Conservation (phyloP, 1,284 basidiomycete species). For the Malassezia yamatoensis region DNA sequence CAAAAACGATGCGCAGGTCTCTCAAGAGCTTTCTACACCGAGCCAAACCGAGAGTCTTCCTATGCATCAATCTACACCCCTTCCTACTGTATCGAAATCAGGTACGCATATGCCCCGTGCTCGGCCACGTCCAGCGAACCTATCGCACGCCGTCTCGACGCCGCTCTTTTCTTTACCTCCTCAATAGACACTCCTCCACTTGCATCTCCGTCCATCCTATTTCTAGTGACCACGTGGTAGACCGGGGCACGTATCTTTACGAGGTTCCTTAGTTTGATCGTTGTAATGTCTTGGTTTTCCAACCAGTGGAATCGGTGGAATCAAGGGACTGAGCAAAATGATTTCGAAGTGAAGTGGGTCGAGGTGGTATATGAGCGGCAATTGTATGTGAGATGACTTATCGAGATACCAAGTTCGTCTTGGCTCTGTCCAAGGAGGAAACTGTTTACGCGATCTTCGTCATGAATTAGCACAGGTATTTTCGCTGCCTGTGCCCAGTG, state of each 20-base stretch:
- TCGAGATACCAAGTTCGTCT: slow-evolving; percentile 27
- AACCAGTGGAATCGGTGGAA: slow-evolving; percentile 40
- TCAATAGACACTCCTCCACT: not conserved
- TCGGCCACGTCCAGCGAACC: not conserved
- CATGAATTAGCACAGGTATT: slow-evolving; percentile 33
- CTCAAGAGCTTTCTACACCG: not conserved
- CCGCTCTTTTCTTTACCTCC: slow-evolving; percentile 15
- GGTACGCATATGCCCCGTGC: not conserved
- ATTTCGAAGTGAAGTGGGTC: slow-evolving; percentile 17
- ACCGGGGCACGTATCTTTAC: not conserved
- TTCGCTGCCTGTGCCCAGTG: slow-evolving; percentile 27
- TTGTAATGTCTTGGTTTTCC: slow-evolving; percentile 45
- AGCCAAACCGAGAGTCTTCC: slow-evolving; percentile 5
- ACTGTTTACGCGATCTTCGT: slow-evolving; percentile 34
- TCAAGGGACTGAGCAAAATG: not conserved
- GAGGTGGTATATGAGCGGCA: slow-evolving; percentile 39
- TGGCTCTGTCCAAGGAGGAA: slow-evolving; percentile 18
- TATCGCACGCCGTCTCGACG: slow-evolving; percentile 6
- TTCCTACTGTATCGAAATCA: not conserved
- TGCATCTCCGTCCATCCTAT: not conserved
- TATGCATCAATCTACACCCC: slow-evolving; percentile 5
- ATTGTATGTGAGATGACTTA: slow-evolving; percentile 19
- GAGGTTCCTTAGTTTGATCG: too few relatives aligned
- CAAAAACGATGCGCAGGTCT: slow-evolving; percentile 52
- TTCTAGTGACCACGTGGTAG: not conserved